Evolutionary conservation across 2,329 filamentous ascomycete genomes (phyloP).

Genomic region (Parascedosporium putredinis): DNA sequence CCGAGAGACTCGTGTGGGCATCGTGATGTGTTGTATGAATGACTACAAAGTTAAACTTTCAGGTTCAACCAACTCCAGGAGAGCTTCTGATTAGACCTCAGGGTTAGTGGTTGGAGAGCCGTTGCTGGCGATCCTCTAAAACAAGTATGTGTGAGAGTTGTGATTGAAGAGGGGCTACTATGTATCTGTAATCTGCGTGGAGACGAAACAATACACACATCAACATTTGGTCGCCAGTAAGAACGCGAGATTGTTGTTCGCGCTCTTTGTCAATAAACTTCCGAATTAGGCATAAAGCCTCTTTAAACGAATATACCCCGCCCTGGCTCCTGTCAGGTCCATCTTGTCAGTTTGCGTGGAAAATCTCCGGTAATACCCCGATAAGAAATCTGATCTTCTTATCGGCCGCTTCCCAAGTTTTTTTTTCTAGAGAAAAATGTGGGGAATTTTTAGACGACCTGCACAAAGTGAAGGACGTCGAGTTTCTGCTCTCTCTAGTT

Average conservation of each 20-base stretch:
- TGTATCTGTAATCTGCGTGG: too few relatives aligned
- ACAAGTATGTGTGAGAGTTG: not conserved
- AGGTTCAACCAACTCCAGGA: too few relatives aligned
- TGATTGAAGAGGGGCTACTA: too few relatives aligned
- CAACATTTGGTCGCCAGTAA: not conserved
- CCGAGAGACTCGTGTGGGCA: slow-evolving; percentile 41
- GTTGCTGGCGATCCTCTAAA: not conserved
- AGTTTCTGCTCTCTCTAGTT: not conserved
- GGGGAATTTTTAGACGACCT: not conserved
- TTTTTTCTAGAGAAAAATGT: slow-evolving; percentile 5
- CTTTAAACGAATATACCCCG: slow-evolving; percentile 3
- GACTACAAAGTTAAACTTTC: not conserved
- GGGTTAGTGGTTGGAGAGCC: not conserved
- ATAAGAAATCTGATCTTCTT: slow-evolving; percentile 9
- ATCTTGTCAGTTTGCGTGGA: not conserved
- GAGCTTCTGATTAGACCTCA: not conserved
- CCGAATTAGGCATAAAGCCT: slow-evolving; percentile 3
- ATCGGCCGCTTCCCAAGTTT: not conserved
- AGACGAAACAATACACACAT: too few relatives aligned
- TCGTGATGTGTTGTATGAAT: slow-evolving; percentile 16
- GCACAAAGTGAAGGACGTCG: not conserved
- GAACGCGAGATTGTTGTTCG: slow-evolving; percentile 6
- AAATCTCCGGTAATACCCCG: slow-evolving; percentile 7
- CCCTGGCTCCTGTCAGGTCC: not conserved
- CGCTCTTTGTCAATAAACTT: slow-evolving; percentile 8